Percentiles rank a stretch among this genome's conserved stretches.
Conservation (phyloP, 495 filamentous ascomycete genomes). For the Penicillium ucsense region DNA sequence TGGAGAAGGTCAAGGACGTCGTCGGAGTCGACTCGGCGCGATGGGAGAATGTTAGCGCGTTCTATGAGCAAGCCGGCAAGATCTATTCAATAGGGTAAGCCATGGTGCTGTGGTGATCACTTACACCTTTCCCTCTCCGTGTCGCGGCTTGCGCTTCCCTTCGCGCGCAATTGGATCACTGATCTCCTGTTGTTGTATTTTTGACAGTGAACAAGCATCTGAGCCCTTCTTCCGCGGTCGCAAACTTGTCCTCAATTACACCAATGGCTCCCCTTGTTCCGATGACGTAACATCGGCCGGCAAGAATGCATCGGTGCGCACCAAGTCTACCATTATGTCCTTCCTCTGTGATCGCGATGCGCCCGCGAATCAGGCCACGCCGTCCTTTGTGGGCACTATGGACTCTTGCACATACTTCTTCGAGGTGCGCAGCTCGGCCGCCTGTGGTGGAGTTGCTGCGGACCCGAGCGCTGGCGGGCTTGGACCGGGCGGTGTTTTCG, state of each 20-base stretch:
- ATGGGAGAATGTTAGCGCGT: slow-evolving; percentile 86
- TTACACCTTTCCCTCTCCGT: too few species aligned
- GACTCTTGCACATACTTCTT: slow-evolving; percentile 97
- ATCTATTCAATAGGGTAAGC: slow-evolving; percentile 73
- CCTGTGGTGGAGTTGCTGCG: slow-evolving; percentile 61
- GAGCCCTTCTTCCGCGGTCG: slow-evolving; percentile 71
- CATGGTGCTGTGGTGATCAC: too few species aligned
- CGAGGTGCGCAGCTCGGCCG: slow-evolving; percentile 78
- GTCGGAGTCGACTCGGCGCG: slow-evolving; percentile 51
- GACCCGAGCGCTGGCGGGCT: slow-evolving; percentile 57
- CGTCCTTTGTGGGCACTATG: slow-evolving; percentile 75
- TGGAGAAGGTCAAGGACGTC: slow-evolving; percentile 64
- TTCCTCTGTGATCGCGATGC: slow-evolving; percentile 83
- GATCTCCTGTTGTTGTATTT: not conserved
- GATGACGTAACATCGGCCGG: slow-evolving; percentile 16
- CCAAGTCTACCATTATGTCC: slow-evolving; percentile 83
- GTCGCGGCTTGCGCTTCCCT: too few species aligned
- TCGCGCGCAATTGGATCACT: too few species aligned
- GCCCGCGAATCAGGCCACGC: slow-evolving; percentile 46
- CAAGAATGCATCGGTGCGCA: slow-evolving; percentile 34
- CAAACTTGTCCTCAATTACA: slow-evolving; percentile 88
- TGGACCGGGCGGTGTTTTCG: slow-evolving; percentile 82
- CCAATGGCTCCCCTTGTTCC: slow-evolving; percentile 71
- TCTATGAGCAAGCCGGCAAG: slow-evolving; percentile 63
- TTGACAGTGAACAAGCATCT: slow-evolving; percentile 53